Conservation (phyloP, 208 protist species). For the Trichomonas gallinae region DNA sequence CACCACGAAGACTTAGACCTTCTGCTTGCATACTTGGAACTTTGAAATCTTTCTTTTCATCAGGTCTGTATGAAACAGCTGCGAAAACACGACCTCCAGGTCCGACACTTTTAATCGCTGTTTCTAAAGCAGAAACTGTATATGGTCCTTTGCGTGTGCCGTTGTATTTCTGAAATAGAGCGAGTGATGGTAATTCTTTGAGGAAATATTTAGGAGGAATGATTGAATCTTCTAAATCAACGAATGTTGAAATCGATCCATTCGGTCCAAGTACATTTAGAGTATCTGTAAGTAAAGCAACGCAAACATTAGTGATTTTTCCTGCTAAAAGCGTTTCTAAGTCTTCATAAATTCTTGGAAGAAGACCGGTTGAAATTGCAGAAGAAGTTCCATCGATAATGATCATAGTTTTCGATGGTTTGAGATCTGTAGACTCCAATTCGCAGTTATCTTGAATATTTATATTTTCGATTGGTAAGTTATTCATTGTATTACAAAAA, state of each 20-base stretch:
- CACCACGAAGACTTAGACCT: not conserved
- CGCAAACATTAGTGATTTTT: not conserved
- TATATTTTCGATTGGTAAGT: not conserved
- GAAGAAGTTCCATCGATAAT: not conserved
- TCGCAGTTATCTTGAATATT: not conserved
- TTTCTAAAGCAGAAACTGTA: not conserved
- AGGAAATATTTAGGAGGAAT: not conserved
- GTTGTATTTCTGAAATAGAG: not conserved
- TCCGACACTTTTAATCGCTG: not conserved
- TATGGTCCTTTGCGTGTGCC: not conserved
- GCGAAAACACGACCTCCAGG: not conserved
- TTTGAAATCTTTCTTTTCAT: not conserved
- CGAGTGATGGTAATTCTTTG: not conserved
- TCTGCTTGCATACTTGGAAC: not conserved
- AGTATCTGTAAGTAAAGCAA: not conserved
- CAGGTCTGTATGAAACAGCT: not conserved
- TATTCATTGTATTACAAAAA: not conserved
- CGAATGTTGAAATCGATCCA: not conserved
- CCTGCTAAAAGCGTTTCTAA: not conserved
- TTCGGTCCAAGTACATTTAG: not conserved
- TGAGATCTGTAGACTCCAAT: not conserved
- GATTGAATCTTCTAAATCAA: not conserved
- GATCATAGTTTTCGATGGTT: not conserved
- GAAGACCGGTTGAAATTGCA: not conserved
- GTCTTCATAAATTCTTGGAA: not conserved